These are phyloP conservation scores for Rhododendron ferrugineum DNA, from an alignment of 148 eudicot genomes.

Conservation along the genomic window DNA sequence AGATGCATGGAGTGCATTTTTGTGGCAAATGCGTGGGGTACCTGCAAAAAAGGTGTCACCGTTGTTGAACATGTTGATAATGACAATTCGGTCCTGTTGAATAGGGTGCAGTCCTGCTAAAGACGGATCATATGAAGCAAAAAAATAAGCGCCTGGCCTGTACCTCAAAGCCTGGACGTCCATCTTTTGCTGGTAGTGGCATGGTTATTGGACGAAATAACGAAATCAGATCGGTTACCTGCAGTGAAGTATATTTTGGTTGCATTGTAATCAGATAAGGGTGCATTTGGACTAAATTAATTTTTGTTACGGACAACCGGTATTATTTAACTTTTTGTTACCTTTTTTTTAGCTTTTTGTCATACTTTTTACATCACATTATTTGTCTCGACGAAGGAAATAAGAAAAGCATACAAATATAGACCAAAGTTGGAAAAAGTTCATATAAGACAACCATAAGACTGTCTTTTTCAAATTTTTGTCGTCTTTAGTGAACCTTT, in stretches of 20 bases:
- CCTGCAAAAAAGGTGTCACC: neutral
- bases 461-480: neutral
- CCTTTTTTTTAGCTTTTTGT: neutral
- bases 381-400: neutral
- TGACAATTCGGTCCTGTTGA: neutral
- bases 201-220: conserved; percentile 23
- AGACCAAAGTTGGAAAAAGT: neutral
- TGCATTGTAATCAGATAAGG: neutral
- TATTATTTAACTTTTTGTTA: too few relatives aligned
- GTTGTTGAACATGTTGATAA: neutral
- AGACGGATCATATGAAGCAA: conserved; percentile 5
- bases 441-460: neutral
- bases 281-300: neutral
- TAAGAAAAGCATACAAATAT: too few relatives aligned
- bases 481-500: neutral
- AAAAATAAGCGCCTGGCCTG: neutral
- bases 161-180: conserved; percentile 13
- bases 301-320: neutral
- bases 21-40: neutral
- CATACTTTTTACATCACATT: neutral
- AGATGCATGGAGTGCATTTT: neutral
- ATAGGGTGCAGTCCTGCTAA: neutral
- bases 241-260: neutral
- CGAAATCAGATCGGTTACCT: conserved; percentile 20
- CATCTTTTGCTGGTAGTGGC: conserved; percentile 5